Conservation (phyloP, 2,329 filamentous ascomycete species). For the Botryotinia narcissicola region DNA sequence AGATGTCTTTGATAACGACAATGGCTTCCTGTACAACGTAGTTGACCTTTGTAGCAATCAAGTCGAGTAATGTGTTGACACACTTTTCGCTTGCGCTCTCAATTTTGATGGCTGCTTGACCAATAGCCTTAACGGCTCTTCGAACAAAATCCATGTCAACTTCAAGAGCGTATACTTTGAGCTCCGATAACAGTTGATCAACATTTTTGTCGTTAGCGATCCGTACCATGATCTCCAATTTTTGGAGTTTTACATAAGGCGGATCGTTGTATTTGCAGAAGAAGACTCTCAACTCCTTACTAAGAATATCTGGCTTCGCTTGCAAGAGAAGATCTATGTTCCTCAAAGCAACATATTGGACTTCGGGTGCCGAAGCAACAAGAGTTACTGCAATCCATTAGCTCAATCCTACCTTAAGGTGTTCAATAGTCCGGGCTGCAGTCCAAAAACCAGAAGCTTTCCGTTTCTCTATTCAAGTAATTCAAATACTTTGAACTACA, state of each 20-base stretch:
- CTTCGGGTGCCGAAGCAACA: slow-evolving; percentile 91
- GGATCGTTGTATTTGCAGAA: slow-evolving; percentile 99
- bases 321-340: slow-evolving; percentile 97
- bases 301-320: slow-evolving; percentile 92
- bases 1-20: slow-evolving; percentile 98
- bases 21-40: slow-evolving; percentile 98
- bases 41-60: slow-evolving; percentile 97
- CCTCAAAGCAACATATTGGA: slow-evolving; percentile 92
- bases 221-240: slow-evolving; percentile 98
- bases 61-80: slow-evolving; percentile 86
- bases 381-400: slow-evolving; percentile 68
- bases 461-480: neutral
- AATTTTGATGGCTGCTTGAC: slow-evolving; percentile 98
- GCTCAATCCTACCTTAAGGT: neutral
- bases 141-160: slow-evolving; percentile 99
- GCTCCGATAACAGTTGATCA: slow-evolving; percentile 86
- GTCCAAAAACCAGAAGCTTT: neutral
- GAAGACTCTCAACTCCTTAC: slow-evolving; percentile 96
- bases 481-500: neutral
- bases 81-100: slow-evolving; percentile 93
- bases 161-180: slow-evolving; percentile 97
- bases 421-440: neutral
- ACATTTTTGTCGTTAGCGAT: slow-evolving; percentile 98
- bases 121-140: slow-evolving; percentile 91
- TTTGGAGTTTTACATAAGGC: slow-evolving; percentile 94